Evolutionary conservation across 768 basidiomycete species (phyloP).

Genomic region (Epithele typhae): DNA sequence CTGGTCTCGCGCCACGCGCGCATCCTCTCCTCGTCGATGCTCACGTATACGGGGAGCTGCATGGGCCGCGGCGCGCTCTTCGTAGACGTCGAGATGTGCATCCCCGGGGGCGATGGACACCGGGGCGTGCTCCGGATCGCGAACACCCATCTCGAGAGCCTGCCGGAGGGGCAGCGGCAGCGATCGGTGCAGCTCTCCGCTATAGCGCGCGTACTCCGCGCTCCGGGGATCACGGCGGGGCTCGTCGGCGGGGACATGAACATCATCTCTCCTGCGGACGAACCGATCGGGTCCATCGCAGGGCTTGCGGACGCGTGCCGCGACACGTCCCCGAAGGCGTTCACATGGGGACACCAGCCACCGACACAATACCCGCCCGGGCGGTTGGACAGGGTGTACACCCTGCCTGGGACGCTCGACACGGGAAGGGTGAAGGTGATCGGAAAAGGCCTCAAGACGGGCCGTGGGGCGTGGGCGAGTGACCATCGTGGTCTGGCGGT

Average conservation of each 20-base stretch:
- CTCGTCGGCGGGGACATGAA: constrained; percentile 75
- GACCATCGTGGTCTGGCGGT: constrained; percentile 60
- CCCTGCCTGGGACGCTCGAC: constrained; percentile 39
- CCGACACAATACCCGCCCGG: constrained; percentile 39
- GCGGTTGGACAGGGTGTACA: constrained; percentile 66
- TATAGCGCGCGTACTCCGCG: constrained; percentile 46
- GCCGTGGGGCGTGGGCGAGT: constrained; percentile 47
- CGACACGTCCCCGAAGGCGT: constrained; percentile 37
- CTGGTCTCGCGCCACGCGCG: constrained; percentile 56
- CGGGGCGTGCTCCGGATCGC: constrained; percentile 51
- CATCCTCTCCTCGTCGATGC: constrained; percentile 42
- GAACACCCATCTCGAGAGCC: constrained; percentile 75
- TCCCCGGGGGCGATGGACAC: constrained; percentile 25
- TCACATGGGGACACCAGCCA: constrained; percentile 74
- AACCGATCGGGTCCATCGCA: constrained; percentile 34
- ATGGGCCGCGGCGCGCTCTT: constrained; percentile 55
- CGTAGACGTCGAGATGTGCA: constrained; percentile 48
- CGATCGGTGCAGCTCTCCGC: constrained; percentile 48
- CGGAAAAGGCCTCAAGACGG: constrained; percentile 49
- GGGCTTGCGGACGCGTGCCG: constrained; percentile 61
- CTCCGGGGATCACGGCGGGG: constrained; percentile 47
- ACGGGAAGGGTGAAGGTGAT: constrained; percentile 49
- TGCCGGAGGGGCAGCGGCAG: constrained; percentile 36
- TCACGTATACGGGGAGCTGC: constrained; percentile 47
- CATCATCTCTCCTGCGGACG: constrained; percentile 47